phyloP scores from a whole-genome alignment of 192 early-diverging fungal species.

The Backusella westeae region DNA sequence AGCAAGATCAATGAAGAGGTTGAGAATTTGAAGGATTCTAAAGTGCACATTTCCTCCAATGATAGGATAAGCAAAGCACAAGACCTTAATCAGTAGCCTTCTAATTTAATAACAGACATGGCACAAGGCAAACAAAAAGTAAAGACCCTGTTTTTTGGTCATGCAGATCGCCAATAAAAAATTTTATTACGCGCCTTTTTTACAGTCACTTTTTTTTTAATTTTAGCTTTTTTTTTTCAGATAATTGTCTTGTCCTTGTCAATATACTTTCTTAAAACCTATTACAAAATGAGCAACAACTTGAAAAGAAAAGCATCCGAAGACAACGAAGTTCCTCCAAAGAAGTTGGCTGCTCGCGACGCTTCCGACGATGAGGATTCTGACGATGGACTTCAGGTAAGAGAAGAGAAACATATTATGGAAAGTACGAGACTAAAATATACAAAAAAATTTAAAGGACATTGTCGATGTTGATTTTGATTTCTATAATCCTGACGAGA shows the following conservation, averaged over 20 bases:
- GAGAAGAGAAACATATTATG: background rate
- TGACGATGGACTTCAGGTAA: constrained; percentile 24
- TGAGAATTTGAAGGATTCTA: too few species aligned
- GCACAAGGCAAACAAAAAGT: background rate
- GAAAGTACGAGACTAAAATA: background rate
- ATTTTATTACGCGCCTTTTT: background rate
- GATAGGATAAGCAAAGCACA: too few species aligned
- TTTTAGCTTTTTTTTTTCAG: background rate
- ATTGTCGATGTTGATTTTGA: constrained; percentile 92
- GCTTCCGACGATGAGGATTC: constrained; percentile 20
- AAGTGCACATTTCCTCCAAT: too few species aligned
- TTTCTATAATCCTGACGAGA: constrained; percentile 86
- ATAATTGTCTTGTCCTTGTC: background rate
- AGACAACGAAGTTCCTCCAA: constrained; percentile 10
- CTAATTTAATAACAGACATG: too few species aligned
- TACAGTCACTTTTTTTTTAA: constrained; percentile 6
- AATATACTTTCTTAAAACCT: background rate
- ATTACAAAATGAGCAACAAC: constrained; percentile 10
- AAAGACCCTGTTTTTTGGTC: background rate
- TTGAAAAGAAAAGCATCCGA: constrained; percentile 22
- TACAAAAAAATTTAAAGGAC: constrained; percentile 29
- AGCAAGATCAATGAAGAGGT: too few species aligned
- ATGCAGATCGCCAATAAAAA: background rate
- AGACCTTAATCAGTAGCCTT: too few species aligned
- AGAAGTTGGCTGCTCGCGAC: constrained; percentile 1